Evolutionary conservation across 257 asterid genomes (phyloP), one percentile per base, ranked within the genome.

Genomic region (Anisodus tanguticus): DNA sequence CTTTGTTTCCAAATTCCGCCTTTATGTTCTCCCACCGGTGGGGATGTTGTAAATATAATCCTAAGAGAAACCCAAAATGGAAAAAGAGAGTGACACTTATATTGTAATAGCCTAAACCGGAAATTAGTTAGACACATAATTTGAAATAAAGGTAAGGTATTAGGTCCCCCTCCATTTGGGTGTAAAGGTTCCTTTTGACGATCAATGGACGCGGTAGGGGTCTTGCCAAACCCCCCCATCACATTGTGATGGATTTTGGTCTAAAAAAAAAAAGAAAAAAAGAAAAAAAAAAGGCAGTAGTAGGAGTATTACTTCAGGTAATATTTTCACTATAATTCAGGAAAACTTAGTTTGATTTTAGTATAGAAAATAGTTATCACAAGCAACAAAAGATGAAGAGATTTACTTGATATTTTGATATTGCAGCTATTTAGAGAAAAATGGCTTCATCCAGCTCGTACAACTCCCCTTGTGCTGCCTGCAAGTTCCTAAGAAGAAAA

Each of bases 381-480:
- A 57, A 3, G 6, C 5, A 8, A 35, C 1, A 37, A 43, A 64
- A 49, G 5, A 86, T 39, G 11, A 85, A 72, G 60, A 53, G 19
- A 80, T 69, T 72, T 47, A 70, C 81, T 74, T 79, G 86, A 35
- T 8, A 4, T 63, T 58, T 54, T 66, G 3, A 8, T 26, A 8
- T 60, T 82, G 81, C 79, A 83, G 82, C 19, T 74, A 49, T 53
- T 8, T 47, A 49, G 9, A 11, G 49, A 77, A 26, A 7, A 83
- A 90, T 90, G 93, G 91, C 93, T 4, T 90, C 93, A 87, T 86
- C 90, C 59, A 87, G 87, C 82, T 85, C 91, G 5, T 88, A 86
- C 90, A 90, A 86, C 86, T 83, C 89, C n/a, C 92, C 91, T 26
- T 90, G 92, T 81, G 93, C 93, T n/a, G 91, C 91, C 71, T 90